phyloP scores from a whole-genome alignment of 1,284 basidiomycete genomes.

The Apiotrichum laibachii region DNA sequence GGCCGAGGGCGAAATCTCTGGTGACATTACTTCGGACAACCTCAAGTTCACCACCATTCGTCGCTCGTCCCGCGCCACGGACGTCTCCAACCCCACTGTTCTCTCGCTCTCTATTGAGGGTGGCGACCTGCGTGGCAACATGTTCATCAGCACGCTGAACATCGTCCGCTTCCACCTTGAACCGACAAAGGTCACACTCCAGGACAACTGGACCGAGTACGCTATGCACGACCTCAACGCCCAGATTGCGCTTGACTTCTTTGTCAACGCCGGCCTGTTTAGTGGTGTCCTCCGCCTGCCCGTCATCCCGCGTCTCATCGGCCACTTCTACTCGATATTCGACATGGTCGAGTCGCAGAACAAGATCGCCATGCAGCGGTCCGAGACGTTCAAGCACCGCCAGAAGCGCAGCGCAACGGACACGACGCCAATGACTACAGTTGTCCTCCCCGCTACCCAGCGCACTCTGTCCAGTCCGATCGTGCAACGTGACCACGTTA shows the following conservation, averaged over 20 bases:
- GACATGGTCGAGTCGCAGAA: constrained; percentile 66
- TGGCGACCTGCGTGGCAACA: constrained; percentile 63
- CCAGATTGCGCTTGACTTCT: constrained; percentile 71
- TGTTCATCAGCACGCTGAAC: constrained; percentile 74
- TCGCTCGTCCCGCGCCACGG: constrained; percentile 52
- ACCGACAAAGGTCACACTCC: constrained; percentile 69
- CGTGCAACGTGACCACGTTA: constrained; percentile 51
- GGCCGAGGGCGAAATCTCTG: constrained; percentile 73
- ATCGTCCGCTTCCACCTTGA: constrained; percentile 78
- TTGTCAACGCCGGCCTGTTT: constrained; percentile 69
- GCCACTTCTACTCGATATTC: constrained; percentile 42
- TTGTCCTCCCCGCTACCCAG: constrained; percentile 62
- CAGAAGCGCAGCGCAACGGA: constrained; percentile 56
- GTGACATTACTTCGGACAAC: constrained; percentile 64
- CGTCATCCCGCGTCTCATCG: constrained; percentile 42
- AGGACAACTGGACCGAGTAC: constrained; percentile 74
- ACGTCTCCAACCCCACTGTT: constrained; percentile 54
- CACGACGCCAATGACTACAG: constrained; percentile 74
- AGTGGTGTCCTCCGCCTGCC: constrained; percentile 66
- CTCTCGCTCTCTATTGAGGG: constrained; percentile 73
- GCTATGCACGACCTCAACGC: constrained; percentile 54
- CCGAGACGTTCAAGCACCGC: constrained; percentile 68
- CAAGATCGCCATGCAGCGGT: constrained; percentile 52
- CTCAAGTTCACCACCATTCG: constrained; percentile 74
- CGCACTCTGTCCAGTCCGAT: constrained; percentile 61